Percentiles rank a stretch among this genome's conserved stretches.
Evolutionary conservation across 2,329 filamentous ascomycete species (phyloP).

Genomic region (Neofusicoccum kwambonambiense): DNA sequence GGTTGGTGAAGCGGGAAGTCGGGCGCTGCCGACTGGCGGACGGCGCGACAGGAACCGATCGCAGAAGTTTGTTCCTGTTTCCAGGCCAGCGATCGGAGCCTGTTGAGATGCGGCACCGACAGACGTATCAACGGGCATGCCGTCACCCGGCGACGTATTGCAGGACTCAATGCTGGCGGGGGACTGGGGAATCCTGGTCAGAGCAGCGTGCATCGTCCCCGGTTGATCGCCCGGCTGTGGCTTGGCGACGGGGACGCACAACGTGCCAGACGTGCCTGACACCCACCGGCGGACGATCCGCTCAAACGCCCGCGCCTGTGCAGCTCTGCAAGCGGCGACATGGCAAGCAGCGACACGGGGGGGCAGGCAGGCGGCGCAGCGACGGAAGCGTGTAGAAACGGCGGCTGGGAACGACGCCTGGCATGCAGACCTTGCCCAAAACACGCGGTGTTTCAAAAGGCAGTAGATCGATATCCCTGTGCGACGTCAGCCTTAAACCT

Average conservation of each 20-base stretch:
- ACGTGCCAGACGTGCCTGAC: background rate
- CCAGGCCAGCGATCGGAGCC: background rate
- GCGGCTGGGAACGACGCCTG: background rate
- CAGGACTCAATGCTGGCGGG: background rate
- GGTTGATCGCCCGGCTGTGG: conserved; percentile 16
- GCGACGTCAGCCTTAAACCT: conserved; percentile 31
- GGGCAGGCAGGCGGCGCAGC: background rate
- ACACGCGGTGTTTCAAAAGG: conserved; percentile 35
- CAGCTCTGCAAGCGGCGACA: background rate
- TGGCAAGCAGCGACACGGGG: background rate
- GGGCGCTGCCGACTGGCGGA: background rate
- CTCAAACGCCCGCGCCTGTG: background rate
- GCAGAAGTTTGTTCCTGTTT: background rate
- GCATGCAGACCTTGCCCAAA: conserved; percentile 30
- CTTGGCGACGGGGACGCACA: conserved; percentile 10
- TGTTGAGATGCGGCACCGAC: background rate
- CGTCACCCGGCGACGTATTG: background rate
- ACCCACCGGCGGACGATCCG: background rate
- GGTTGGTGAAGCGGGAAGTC: background rate
- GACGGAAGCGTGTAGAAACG: background rate
- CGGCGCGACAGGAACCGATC: background rate
- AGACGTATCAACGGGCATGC: no score
- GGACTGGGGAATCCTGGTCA: background rate
- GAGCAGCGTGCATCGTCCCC: conserved; percentile 11
- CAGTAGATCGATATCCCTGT: conserved; percentile 24